Evolutionary conservation across 495 filamentous ascomycete species (phyloP).

Genomic region (Mytilinidion resinicola): DNA sequence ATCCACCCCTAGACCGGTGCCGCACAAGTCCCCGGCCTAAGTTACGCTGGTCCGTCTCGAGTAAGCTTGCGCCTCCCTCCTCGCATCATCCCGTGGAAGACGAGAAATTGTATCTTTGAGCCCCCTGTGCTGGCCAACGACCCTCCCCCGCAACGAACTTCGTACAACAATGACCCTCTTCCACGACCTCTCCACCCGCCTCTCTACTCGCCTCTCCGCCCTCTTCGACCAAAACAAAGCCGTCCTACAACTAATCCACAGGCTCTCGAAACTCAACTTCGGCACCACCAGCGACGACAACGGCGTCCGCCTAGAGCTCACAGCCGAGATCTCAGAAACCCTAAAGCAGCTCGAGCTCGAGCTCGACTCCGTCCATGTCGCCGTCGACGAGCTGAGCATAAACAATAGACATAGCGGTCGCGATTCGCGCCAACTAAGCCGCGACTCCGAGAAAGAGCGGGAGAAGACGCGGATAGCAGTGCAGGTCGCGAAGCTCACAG

Average conservation of each 20-base stretch:
- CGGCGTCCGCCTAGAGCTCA: conserved; percentile 69
- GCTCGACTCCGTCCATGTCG: conserved; percentile 72
- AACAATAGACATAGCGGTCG: conserved; percentile 36
- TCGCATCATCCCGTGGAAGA: too few species aligned
- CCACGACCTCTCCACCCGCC: conserved; percentile 52
- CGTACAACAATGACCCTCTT: conserved; percentile 18
- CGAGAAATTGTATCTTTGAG: too few species aligned
- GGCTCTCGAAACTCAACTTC: conserved; percentile 63
- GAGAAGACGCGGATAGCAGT: conserved; percentile 56
- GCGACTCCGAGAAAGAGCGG: conserved; percentile 46
- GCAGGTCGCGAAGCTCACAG: conserved; percentile 54
- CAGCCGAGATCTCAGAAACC: conserved; percentile 70
- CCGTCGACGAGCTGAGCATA: conserved; percentile 56
- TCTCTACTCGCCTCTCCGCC: conserved; percentile 60
- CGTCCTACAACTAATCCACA: conserved; percentile 66
- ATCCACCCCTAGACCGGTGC: too few species aligned
- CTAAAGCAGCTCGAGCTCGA: conserved; percentile 83
- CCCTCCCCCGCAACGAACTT: neutral
- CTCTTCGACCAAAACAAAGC: conserved; percentile 63
- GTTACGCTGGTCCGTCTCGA: too few species aligned
- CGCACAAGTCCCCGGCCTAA: too few species aligned
- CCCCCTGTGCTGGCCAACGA: too few species aligned
- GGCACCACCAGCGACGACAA: conserved; percentile 55
- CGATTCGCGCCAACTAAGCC: neutral
- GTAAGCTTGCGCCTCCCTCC: too few species aligned